Percentiles rank a stretch among this genome's conserved stretches.
Evolutionary conservation across 495 filamentous ascomycete genomes (phyloP).

Genomic region (Bacidia gigantensis): DNA sequence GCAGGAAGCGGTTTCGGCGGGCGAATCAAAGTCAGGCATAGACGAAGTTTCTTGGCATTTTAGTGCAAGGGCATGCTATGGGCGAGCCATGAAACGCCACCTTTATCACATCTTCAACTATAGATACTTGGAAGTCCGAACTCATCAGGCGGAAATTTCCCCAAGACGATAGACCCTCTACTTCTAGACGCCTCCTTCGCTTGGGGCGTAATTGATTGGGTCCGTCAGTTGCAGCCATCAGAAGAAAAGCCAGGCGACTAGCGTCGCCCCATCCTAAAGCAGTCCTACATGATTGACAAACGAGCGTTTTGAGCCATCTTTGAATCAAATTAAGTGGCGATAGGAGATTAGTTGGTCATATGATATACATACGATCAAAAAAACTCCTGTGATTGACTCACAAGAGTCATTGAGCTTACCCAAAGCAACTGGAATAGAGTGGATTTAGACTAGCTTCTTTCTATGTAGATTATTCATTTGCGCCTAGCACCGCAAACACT

Average conservation of each 20-base stretch:
- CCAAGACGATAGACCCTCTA: neutral
- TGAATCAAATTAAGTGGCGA: neutral
- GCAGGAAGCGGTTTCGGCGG: neutral
- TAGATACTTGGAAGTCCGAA: neutral
- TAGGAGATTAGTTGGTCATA: neutral
- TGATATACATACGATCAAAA: neutral
- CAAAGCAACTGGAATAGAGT: neutral
- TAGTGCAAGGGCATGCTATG: neutral
- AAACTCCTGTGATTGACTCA: neutral
- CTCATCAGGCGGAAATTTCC: neutral
- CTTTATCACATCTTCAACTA: neutral
- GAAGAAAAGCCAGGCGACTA: neutral
- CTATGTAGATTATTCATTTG: neutral
- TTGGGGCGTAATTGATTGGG: neutral
- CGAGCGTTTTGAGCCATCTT: neutral
- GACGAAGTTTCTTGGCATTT: neutral
- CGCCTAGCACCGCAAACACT: neutral
- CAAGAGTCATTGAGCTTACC: neutral
- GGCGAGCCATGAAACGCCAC: neutral
- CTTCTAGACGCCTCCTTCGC: neutral
- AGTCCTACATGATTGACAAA: neutral
- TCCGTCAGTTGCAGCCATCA: neutral
- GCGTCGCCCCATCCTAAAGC: neutral
- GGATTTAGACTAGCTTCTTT: neutral
- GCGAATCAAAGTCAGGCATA: neutral